phyloP scores from a whole-genome alignment of 257 asterid genomes.

The Nyctanthes arbortristis region DNA sequence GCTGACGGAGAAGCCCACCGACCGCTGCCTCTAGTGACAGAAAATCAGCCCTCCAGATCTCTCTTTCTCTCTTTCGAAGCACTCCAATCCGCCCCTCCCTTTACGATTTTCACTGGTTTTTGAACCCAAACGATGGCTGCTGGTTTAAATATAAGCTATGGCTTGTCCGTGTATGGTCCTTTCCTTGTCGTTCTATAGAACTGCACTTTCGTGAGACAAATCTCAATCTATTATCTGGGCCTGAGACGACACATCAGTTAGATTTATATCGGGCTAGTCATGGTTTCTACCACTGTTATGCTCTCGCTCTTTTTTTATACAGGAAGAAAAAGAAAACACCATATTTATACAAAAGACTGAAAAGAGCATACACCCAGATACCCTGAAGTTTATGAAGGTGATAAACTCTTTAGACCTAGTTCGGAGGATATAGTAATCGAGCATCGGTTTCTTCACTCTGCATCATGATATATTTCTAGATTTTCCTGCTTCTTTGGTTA shows the following conservation, averaged over 20 bases:
- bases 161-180: conserved; percentile 59
- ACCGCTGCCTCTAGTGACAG: too few relatives aligned
- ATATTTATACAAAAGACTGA: conserved; percentile 58
- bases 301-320: conserved; percentile 65
- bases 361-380: conserved; percentile 44
- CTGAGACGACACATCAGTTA: conserved; percentile 50
- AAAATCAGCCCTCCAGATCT: too few relatives aligned
- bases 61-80: too few relatives aligned
- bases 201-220: conserved; percentile 67
- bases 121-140: too few relatives aligned
- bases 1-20: too few relatives aligned
- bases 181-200: conserved; percentile 69
- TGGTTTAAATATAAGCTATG: conserved; percentile 67
- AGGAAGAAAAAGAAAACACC: conserved; percentile 86
- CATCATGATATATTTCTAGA: not conserved
- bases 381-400: conserved; percentile 25
- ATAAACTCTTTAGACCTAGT: conserved; percentile 35
- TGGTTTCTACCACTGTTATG: conserved; percentile 74
- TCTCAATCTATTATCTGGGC: conserved; percentile 64
- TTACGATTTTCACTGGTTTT: too few relatives aligned
- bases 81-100: too few relatives aligned
- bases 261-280: conserved; percentile 65
- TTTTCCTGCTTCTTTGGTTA: not conserved
- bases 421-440: not conserved
- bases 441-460: not conserved